Evolutionary conservation across 352 stramenopile species (phyloP), one percentile per base, ranked within the genome.

Genomic region (Globisporangium paddicum): DNA sequence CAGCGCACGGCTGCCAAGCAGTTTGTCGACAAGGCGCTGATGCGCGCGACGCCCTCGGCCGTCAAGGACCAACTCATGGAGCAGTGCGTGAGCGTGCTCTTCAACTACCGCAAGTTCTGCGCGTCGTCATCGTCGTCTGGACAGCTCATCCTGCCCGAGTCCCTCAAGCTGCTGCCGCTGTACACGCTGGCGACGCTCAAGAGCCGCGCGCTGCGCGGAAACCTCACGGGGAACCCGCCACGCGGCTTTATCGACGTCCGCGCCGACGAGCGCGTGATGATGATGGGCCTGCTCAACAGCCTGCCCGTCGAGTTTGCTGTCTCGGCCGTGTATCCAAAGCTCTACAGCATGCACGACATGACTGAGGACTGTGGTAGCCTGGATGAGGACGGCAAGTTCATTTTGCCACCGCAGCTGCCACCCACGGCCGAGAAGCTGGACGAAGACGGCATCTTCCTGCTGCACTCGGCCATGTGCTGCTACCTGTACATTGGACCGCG

Each of bases 41-140:
- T 94, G 85, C 77, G 81, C 52, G 73, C 78, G n/a, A 93, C 71
- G 38, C 79, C 79, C 6, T 74, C 80, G 53, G 78, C 77, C 0
- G 77, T 95, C 18, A 92, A 90, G 62, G 79, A 94, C 57, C 73
- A 85, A 48, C 64, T 92, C 37, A 76, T 97, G 10, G 84, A 95
- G 58, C 76, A 95, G 62, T 95, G 83, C 58, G 85, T 95, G 50
- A 90, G 73, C 41, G 88, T 96, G 65, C 63, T 97, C 34, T 94
- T 82, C 64, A 89, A 93, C 65, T 97, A 97, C 75, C 87, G 90
- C 70, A 95, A 96, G 66, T 79, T 94, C 58, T 97, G 90, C 62
- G 89, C 90, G 21, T 82, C 87, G n/a, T 90, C 89, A 42, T 94
- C 85, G n/a, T 91, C 87, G 18, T 89, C 83, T 0, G 89, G 88